Base-by-base conservation (phyloP, 805 yeast genomes). In the Starmerella vaccinii region DNA sequence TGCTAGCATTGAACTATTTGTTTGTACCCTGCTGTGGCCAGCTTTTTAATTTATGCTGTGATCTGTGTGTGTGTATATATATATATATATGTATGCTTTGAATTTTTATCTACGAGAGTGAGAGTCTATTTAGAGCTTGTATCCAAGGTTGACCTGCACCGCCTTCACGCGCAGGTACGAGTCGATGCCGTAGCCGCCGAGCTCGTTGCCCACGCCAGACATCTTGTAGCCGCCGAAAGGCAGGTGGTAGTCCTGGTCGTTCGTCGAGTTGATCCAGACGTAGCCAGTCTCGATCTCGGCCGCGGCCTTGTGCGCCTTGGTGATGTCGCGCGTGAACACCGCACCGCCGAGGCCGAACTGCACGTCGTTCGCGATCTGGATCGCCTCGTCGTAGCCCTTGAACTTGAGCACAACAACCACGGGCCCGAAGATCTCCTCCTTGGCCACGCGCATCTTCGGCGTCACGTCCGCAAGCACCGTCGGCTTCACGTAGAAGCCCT, bases 341-440 rank as follows among this genome's bases (percentile, higher is more conserved):
- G 95, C 95, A 54, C 96, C 95, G 39, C 67, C 68, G 3, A 66
- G 61, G 56, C 97, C 97, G 68, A 83, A 89, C 49, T 72, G 74
- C 33, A 89, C 75, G 69, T 82, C 83, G 70, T 89, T 90, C 48
- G 96, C 95, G 65, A 74, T 68, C 52, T 67, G 70, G 49, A 89
- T 74, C 47, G 80, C 95, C 65, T 90, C 95, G 57, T 86, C 95
- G 57, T 80, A 80, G 57, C 85, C 79, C 62, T 74, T 72, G 72
- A 89, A 89, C 73, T 86, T 87, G 61, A 84, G 73, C 53, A 86
- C 77, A 21, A 88, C 80, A 53, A 85, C 90, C 52, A 89, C 92
- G 34, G 97, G 97, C 51, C 97, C 97, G 61, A 89, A 88, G 66
- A 88, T 85, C 75, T 88, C 97, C 67, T 88, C 96, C 67, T 74